These are phyloP conservation scores for Pleoardoris graminearum DNA, from an alignment of 2,329 filamentous ascomycete species.

Conservation along the genomic window DNA sequence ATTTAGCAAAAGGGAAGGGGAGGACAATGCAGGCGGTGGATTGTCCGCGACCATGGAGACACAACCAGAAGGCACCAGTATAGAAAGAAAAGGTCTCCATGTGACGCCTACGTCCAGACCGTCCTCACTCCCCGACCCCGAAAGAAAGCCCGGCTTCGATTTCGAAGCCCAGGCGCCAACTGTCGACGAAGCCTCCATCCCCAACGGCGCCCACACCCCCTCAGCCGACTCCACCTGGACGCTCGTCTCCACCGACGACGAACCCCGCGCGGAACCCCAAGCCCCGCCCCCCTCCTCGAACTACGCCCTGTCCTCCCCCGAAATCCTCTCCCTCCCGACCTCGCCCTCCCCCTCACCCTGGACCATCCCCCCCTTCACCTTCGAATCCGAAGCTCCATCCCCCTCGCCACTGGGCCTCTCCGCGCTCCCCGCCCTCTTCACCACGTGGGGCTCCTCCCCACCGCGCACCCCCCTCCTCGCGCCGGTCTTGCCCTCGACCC, in stretches of 20 bases:
- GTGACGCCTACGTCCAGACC: no score
- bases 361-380: neutral
- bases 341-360: neutral
- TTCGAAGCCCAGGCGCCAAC: neutral
- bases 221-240: constrained; percentile 11
- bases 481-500: neutral
- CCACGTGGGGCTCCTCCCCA: neutral
- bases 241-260: neutral
- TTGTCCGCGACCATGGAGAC: no score
- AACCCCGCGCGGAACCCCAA: neutral
- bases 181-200: neutral
- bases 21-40: no score
- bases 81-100: no score
- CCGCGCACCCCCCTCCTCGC: neutral
- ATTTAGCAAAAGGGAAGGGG: neutral
- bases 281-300: neutral
- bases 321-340: no score
- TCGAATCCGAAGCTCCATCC: neutral
- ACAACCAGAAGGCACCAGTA: no score
- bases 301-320: neutral
- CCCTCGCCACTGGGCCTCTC: neutral
- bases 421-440: neutral
- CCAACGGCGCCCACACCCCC: neutral
- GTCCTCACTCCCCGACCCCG: no score
- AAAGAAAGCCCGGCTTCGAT: no score